Conservation (phyloP, 768 basidiomycete species). For the Russula foetens region DNA sequence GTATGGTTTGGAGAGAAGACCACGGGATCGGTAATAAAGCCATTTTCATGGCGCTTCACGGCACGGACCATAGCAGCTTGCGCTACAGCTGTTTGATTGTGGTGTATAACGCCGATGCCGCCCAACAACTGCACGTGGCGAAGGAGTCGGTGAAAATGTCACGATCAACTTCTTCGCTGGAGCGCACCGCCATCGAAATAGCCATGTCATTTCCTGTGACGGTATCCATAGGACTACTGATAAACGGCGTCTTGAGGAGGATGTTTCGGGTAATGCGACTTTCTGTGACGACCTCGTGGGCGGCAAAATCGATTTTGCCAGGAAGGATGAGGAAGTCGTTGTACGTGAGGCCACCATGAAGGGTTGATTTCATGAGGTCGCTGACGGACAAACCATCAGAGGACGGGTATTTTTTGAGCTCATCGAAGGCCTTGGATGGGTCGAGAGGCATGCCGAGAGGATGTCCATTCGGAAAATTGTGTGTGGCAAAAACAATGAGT, state of each 20-base stretch:
- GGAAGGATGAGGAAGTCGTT: constrained; percentile 95
- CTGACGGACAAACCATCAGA: constrained; percentile 76
- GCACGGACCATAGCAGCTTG: constrained; percentile 97
- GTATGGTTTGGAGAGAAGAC: constrained; percentile 70
- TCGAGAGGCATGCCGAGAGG: constrained; percentile 18
- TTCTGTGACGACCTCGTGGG: constrained; percentile 72
- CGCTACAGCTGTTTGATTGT: constrained; percentile 76
- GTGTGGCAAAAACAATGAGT: no score
- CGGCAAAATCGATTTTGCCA: constrained; percentile 92
- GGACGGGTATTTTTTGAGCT: constrained; percentile 61
- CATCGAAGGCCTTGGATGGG: constrained; percentile 55
- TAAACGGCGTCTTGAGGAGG: constrained; percentile 86
- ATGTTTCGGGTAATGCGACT: constrained; percentile 87
- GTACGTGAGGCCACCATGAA: constrained; percentile 92
- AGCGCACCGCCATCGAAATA: constrained; percentile 78
- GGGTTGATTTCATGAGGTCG: constrained; percentile 82
- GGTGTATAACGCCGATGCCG: constrained; percentile 97
- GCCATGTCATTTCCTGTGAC: constrained; percentile 96
- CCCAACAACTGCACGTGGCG: constrained; percentile 61
- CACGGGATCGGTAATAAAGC: constrained; percentile 94
- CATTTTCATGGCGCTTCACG: constrained; percentile 98
- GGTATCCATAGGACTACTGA: constrained; percentile 99
- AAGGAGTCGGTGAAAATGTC: not conserved
- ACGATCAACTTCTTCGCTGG: not conserved
- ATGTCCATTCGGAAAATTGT: no score